phyloP scores from a whole-genome alignment of 192 early-diverging fungal species.

The Podila verticillata region DNA sequence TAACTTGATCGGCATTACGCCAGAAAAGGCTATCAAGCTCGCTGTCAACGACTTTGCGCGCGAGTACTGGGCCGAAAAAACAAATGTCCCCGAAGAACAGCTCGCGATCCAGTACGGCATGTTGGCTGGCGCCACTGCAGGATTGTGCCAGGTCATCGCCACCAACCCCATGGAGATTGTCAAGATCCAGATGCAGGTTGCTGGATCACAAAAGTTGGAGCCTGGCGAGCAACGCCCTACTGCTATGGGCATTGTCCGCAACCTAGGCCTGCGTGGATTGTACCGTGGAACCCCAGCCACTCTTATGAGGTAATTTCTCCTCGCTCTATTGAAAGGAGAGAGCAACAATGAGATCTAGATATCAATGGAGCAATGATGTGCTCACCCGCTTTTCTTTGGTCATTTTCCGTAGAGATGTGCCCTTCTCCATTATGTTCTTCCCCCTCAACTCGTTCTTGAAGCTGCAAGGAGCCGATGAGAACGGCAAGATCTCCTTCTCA shows the following conservation, averaged over 20 bases:
- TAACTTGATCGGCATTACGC: constrained; percentile 62
- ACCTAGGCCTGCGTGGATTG: constrained; percentile 56
- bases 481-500: constrained; percentile 58
- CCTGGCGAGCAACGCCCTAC: constrained; percentile 33
- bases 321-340: no score
- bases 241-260: constrained; percentile 51
- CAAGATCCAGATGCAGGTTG: constrained; percentile 66
- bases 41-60: constrained; percentile 64
- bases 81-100: constrained; percentile 42
- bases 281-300: constrained; percentile 59
- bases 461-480: constrained; percentile 31
- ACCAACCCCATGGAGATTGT: constrained; percentile 70
- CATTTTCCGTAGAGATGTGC: constrained; percentile 52
- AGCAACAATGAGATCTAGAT: not conserved
- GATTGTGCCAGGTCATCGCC: constrained; percentile 64
- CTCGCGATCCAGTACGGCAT: constrained; percentile 57
- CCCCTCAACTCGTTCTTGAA: constrained; percentile 58
- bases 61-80: constrained; percentile 50
- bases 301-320: constrained; percentile 27
- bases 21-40: constrained; percentile 69
- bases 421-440: constrained; percentile 67
- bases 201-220: constrained; percentile 28
- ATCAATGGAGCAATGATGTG: no score
- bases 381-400: not conserved
- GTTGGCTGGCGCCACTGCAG: constrained; percentile 61